Conservation (phyloP, 441 rosid genomes). For the Eutrema salsugineum region DNA sequence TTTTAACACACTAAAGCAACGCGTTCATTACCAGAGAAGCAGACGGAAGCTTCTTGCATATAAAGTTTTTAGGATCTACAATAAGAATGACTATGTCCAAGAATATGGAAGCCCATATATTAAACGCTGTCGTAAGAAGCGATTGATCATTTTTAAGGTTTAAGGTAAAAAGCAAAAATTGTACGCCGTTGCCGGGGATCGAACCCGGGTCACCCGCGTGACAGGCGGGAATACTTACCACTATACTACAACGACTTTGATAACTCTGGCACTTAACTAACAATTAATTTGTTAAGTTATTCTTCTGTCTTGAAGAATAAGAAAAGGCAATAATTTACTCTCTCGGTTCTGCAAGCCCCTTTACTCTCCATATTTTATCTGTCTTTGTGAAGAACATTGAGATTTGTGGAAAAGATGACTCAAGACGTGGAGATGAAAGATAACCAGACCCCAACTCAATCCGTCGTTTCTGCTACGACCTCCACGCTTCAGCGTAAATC, state of each 20-base stretch:
- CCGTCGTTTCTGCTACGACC: constrained; percentile 39
- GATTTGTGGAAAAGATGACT: constrained; percentile 38
- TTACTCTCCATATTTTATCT: not conserved
- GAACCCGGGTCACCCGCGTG: constrained; percentile 36
- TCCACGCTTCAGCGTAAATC: constrained; percentile 42
- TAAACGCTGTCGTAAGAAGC: too few relatives aligned
- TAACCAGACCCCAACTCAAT: constrained; percentile 37
- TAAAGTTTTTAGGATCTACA: too few relatives aligned
- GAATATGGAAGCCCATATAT: too few relatives aligned
- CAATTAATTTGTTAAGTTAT: too few relatives aligned
- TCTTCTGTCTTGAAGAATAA: constrained; percentile 22
- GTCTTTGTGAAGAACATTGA: not conserved
- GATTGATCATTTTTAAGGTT: too few relatives aligned
- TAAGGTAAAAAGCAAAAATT: too few relatives aligned
- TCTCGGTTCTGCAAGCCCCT: not conserved
- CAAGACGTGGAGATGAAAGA: constrained; percentile 59
- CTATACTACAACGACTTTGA: constrained; percentile 72
- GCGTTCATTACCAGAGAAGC: too few relatives aligned
- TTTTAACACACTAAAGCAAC: not conserved
- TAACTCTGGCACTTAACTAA: fast-evolving
- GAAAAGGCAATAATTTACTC: not conserved
- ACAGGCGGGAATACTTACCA: constrained; percentile 94
- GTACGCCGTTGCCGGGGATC: constrained; percentile 25
- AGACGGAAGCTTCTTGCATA: too few relatives aligned
- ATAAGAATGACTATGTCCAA: too few relatives aligned